phyloP scores from a whole-genome alignment of 345 rosid genomes.

The Eucalyptus caleyi region DNA sequence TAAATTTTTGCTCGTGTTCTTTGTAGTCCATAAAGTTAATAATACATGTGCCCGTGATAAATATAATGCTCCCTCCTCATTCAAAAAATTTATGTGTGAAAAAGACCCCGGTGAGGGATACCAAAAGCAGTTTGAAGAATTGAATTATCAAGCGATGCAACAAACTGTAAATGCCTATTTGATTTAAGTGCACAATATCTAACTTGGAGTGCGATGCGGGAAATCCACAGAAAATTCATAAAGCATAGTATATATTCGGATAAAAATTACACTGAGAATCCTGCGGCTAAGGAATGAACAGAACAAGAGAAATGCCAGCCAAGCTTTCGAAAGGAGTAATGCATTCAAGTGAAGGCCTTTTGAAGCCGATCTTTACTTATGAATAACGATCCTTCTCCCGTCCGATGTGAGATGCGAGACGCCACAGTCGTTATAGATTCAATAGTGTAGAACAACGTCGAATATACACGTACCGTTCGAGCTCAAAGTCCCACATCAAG shows the following conservation, averaged over 20 bases:
- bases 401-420: not conserved
- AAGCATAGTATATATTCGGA: not conserved
- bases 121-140: not conserved
- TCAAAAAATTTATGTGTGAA: not conserved
- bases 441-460: not conserved
- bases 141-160: not conserved
- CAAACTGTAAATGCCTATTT: not conserved
- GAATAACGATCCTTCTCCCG: not conserved
- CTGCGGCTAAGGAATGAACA: not conserved
- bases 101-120: not conserved
- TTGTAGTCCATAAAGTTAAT: not conserved
- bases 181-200: not conserved
- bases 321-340: not conserved
- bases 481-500: slow-evolving; percentile 57
- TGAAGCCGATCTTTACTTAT: not conserved
- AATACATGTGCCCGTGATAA: not conserved
- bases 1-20: not conserved
- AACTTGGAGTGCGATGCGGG: not conserved
- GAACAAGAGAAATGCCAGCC: not conserved
- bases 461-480: slow-evolving; percentile 41
- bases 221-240: not conserved
- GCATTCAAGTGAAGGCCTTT: not conserved
- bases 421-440: slow-evolving; percentile 27
- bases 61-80: not conserved
- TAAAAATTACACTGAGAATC: not conserved